Percentiles rank a stretch among this genome's conserved stretches.
Conservation (phyloP, 108 stramenopile species). For the Aureococcus anophagefferens region DNA sequence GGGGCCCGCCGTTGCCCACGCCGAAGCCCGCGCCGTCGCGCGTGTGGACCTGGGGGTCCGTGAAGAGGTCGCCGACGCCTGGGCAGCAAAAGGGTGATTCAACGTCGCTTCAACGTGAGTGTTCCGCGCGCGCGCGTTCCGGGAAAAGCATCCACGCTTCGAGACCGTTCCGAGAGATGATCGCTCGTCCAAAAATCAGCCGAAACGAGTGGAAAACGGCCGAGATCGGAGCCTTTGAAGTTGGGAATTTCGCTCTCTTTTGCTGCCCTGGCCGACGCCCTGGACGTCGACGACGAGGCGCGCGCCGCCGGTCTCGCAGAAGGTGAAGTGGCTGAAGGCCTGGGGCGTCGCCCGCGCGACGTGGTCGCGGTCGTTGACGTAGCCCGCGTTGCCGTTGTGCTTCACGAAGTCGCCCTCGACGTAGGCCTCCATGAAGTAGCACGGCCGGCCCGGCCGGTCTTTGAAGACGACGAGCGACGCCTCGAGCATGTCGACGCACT, state of each 20-base stretch:
- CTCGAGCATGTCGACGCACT: background rate
- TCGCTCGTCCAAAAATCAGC: no score
- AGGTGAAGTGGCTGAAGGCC: conserved; percentile 12
- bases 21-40: conserved; percentile 55
- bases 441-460: background rate
- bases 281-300: conserved; percentile 14
- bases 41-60: conserved; percentile 22
- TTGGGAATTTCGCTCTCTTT: no score
- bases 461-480: background rate
- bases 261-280: no score
- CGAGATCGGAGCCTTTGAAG: no score
- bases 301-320: conserved; percentile 1
- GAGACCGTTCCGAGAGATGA: no score
- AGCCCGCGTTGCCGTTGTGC: background rate
- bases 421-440: background rate
- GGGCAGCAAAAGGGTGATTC: no score
- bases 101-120: no score
- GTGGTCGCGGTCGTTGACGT: background rate
- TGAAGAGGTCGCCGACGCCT: conserved; percentile 19
- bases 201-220: no score
- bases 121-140: no score
- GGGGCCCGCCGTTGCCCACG: conserved; percentile 63
- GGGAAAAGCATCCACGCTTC: no score
- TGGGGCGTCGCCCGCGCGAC: conserved; percentile 7
- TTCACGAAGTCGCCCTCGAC: background rate